Base-by-base conservation (phyloP, 73 alveolate species). In the Tetrahymena elliotti region DNA sequence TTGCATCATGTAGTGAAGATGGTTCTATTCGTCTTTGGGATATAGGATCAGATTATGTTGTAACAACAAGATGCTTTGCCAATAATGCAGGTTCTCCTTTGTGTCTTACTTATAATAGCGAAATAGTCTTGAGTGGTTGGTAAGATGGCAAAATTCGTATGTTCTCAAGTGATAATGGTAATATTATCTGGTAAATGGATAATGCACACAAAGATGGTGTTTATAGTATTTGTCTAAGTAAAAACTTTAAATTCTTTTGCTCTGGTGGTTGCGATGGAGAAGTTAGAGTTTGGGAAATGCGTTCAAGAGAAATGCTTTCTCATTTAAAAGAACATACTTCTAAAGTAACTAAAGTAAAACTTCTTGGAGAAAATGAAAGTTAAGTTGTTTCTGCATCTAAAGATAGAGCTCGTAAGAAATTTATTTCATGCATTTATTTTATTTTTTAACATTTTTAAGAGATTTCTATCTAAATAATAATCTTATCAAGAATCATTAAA, bases 181-280 rank as follows among this genome's bases (percentile, higher is more conserved):
- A 97, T 93, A 97, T 95, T 36, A 96, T 98, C 93, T 98, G 99
- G 99, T 98, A 98, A 52, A 98, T 98, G 54, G 99, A 98, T 96
- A 98, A 98, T 94, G 99, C 99, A 35, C 99, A 98, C 94, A 98
- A 97, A 54, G 97, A 97, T 53, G 99, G 99, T 53, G 99, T 98
- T 27, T 96, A 99, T 2, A 96, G 99, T 35, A 95, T 98, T 13
- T 97, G 98, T 82, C 94, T 98, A 53, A 95, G 98, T 84, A 94
- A 97, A 93, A 98, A 98, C 93, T 94, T 94, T 83, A 97, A 98
- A 94, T 98, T 98, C 96, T 94, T 98, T 38, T 96, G 98, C 92
- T 97, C 99, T 84, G 99, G 99, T 22, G 99, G 99, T 4, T 93
- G 93, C 9, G 99, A 97, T 31, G 99, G 99, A 27, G 99, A 98